Percentiles rank a stretch among this genome's conserved stretches.
Evolutionary conservation across 2,329 filamentous ascomycete genomes (phyloP).

Genomic region (Magnaporthiopsis poae): DNA sequence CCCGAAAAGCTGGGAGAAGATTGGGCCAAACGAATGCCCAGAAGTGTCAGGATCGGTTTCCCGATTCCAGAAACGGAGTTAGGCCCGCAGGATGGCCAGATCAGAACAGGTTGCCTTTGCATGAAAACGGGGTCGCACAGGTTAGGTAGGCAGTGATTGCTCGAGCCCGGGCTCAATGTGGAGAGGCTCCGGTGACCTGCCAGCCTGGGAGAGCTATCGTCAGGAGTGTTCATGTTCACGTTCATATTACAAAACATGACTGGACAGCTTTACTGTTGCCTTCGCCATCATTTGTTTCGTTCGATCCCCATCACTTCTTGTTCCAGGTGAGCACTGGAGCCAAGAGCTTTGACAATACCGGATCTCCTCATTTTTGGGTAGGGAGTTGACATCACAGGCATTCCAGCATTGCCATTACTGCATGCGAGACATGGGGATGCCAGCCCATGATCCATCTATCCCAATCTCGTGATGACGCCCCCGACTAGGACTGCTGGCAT

Average conservation of each 20-base stretch:
- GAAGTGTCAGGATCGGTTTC: background rate
- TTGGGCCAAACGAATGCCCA: background rate
- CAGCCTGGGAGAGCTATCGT: background rate
- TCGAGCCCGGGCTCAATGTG: background rate
- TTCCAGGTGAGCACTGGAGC: background rate
- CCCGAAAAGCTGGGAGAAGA: background rate
- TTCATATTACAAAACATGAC: too few relatives aligned
- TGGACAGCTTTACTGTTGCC: too few relatives aligned
- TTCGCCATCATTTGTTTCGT: background rate
- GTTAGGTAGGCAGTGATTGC: background rate
- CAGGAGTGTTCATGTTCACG: too few relatives aligned
- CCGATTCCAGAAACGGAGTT: background rate
- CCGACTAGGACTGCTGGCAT: background rate
- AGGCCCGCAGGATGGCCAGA: background rate
- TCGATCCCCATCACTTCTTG: background rate
- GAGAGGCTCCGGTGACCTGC: background rate
- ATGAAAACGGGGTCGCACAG: conserved; percentile 5
- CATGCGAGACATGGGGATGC: background rate
- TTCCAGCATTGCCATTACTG: background rate
- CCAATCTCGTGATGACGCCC: background rate
- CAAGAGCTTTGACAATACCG: background rate
- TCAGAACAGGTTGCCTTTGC: background rate
- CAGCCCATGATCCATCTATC: background rate
- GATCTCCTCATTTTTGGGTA: background rate
- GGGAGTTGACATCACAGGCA: background rate